A percentile compares a stretch with the other conserved stretches of the same genome.
phyloP scores from a whole-genome alignment of 75 land plant genomes.

The Picea glauca region DNA sequence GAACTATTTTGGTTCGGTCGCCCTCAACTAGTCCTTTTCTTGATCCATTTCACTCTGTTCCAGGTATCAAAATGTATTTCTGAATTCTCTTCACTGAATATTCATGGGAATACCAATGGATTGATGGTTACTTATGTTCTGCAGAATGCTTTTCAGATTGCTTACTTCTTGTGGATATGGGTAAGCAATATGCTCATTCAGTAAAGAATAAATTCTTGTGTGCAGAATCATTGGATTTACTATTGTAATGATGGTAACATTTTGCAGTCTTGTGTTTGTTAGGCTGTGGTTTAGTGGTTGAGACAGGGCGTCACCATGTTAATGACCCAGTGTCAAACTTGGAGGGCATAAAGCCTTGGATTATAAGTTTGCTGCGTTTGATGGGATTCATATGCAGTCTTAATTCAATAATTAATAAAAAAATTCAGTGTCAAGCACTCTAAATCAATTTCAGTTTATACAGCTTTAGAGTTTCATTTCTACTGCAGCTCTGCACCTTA shows the following conservation, averaged over 20 bases:
- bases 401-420: neutral
- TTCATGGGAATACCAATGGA: neutral
- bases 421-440: neutral
- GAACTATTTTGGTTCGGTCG: conserved; percentile 78
- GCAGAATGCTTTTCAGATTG: conserved; percentile 90
- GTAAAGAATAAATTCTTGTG: no score
- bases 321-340: no score
- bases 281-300: no score
- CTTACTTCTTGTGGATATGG: conserved; percentile 87
- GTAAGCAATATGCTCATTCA: conserved; percentile 24
- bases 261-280: no score
- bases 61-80: conserved; percentile 40
- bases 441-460: neutral
- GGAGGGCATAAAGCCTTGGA: no score
- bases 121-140: neutral
- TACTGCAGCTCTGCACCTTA: no score
- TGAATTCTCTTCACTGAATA: neutral
- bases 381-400: neutral
- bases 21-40: conserved; percentile 56
- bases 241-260: no score
- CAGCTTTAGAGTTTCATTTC: neutral
- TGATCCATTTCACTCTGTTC: conserved; percentile 78
- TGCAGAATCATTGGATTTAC: no score
- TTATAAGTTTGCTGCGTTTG: neutral
- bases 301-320: no score